These are phyloP conservation scores for Ilyonectria sp. DNA, from an alignment of 2,329 filamentous ascomycete genomes.

Conservation along the genomic window DNA sequence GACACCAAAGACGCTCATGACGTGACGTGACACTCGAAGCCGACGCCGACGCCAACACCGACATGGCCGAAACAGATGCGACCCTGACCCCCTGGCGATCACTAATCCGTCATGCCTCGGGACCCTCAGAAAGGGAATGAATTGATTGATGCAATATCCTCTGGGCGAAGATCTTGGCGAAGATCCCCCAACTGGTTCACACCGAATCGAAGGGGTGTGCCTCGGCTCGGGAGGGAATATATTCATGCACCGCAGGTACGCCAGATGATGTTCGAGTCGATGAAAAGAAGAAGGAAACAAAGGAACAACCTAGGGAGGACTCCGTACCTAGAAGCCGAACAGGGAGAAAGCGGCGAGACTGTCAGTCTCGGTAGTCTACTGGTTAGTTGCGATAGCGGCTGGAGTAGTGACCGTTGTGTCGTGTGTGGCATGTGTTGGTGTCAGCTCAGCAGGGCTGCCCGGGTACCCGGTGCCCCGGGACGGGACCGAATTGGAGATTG, in stretches of 20 bases:
- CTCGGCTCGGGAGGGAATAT: neutral
- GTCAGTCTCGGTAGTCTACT: neutral
- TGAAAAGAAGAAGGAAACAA: neutral
- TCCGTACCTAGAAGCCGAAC: neutral
- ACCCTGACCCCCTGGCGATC: slow-evolving; percentile 44
- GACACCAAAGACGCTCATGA: slow-evolving; percentile 9
- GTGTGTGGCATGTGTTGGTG: neutral
- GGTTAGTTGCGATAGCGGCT: neutral
- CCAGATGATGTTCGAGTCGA: neutral
- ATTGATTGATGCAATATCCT: slow-evolving; percentile 15
- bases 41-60: slow-evolving; percentile 18
- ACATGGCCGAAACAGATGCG: slow-evolving; percentile 11
- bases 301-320: neutral
- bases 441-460: neutral
- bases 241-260: neutral
- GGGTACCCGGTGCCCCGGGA: slow-evolving; percentile 8
- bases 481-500: neutral
- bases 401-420: neutral
- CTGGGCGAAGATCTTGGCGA: slow-evolving; percentile 22
- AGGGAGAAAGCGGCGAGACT: neutral
- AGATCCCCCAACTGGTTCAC: neutral
- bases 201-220: neutral
- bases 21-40: slow-evolving; percentile 24
- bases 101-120: slow-evolving; percentile 39
- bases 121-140: slow-evolving; percentile 10